Evolutionary conservation across 768 basidiomycete genomes (phyloP), one percentile per base, ranked within the genome.

Genomic region (Lactifluus rugatus): DNA sequence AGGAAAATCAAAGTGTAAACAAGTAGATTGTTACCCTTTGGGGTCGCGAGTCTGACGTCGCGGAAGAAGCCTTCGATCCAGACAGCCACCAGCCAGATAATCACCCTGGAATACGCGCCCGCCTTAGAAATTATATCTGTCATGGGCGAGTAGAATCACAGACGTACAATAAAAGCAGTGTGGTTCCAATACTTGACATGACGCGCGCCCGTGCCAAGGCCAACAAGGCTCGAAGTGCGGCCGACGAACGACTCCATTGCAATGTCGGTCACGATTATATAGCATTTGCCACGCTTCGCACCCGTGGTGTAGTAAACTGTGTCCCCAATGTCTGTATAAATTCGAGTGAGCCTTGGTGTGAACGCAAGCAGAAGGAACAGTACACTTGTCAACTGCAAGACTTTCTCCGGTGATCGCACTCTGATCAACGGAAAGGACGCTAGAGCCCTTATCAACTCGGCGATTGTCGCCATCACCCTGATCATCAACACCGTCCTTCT

Each of bases 1-100:
- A 76, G 65, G 67, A 75, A 73, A 26, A 74, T 70, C 13, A 76
- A 67, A 4, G 74, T 70, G 62, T 76, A 77, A 46, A 73, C 71
- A 49, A 78, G 71, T 23, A 78, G 49, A 63, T 75, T 77, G 68
- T 78, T 77, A n/a, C 70, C 68, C n/a, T 52, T 55, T 1, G 77
- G 77, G 5, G 64, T 57, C 17, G 77, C 69, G 54, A 78, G 74
- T n/a, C 62, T 61, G 46, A 74, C 62, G 23, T 56, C 60, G 48
- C 69, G 61, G 68, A 75, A 76, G 69, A 76, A 76, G 1, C 73
- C 70, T 13, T 76, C 77, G 45, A 78, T 75, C 75, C 75, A 76
- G 25, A 76, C 73, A 25, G 69, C 66, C 53, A 77, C 70, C 55
- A 76, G 67, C 65, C 73, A 76, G 19, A 69, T 55, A 41, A 76